Conservation (phyloP, 2,329 filamentous ascomycete genomes). For the Neopestalotiopsis clavispora region DNA sequence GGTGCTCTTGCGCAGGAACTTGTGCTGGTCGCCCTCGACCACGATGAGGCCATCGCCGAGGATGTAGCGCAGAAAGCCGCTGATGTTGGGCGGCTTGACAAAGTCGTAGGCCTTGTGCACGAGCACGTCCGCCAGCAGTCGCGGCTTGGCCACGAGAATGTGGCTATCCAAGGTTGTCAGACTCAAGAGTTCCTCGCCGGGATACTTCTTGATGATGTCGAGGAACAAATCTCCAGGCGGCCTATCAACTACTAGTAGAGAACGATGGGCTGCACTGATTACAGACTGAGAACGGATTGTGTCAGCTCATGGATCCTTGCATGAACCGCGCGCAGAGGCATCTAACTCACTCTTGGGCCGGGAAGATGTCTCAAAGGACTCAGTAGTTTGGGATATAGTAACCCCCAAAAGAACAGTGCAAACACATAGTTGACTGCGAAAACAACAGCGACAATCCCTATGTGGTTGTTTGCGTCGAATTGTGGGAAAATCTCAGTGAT, state of each 20-base stretch:
- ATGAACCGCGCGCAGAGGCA: background rate
- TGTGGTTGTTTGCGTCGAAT: conserved; percentile 4
- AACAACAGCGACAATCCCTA: background rate
- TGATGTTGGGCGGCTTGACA: conserved; percentile 51
- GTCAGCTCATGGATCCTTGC: background rate
- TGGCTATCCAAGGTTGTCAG: conserved; percentile 24
- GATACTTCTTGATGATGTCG: conserved; percentile 26
- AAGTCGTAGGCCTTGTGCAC: conserved; percentile 58
- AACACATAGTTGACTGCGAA: conserved; percentile 2
- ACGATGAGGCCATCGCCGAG: conserved; percentile 64
- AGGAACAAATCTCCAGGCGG: conserved; percentile 25
- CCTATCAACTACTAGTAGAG: conserved; percentile 20
- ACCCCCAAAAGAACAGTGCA: conserved; percentile 5
- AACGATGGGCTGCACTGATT: conserved; percentile 23
- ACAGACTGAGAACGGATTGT: conserved; percentile 7
- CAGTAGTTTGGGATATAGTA: conserved; percentile 28
- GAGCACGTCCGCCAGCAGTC: conserved; percentile 53
- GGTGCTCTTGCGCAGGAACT: conserved; percentile 69
- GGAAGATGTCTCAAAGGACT: conserved; percentile 28
- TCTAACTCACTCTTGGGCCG: conserved; percentile 26
- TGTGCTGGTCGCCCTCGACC: conserved; percentile 75
- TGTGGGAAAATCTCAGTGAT: conserved; percentile 15
- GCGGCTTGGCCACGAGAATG: conserved; percentile 35
- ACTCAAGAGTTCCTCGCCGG: conserved; percentile 27
- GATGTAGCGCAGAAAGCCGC: conserved; percentile 54